A percentile compares a stretch with the other conserved stretches of the same genome.
Conservation (phyloP, 2,329 filamentous ascomycete species). For the Dryadomyces sulphureus region DNA sequence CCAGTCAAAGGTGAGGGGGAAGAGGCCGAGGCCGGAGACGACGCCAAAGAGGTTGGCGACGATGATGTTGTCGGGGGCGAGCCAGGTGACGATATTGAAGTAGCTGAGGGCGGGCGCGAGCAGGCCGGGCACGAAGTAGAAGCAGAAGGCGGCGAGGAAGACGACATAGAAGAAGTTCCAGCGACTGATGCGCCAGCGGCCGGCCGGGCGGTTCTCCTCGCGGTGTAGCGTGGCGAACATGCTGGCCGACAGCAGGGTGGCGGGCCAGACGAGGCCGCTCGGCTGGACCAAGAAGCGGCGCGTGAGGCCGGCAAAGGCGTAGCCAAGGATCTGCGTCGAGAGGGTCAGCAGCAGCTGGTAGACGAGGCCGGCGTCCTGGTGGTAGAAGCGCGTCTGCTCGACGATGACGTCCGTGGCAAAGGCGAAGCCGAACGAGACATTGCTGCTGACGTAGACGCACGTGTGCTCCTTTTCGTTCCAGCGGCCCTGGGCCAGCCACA, state of each 20-base stretch:
- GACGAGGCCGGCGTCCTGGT: constrained; percentile 58
- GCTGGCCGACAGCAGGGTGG: constrained; percentile 72
- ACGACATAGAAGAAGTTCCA: constrained; percentile 74
- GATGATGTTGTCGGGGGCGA: constrained; percentile 73
- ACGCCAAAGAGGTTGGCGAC: constrained; percentile 78
- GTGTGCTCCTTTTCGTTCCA: constrained; percentile 88
- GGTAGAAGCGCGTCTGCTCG: constrained; percentile 79
- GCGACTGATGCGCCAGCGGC: constrained; percentile 69
- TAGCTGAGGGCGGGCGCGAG: constrained; percentile 75
- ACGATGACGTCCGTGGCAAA: constrained; percentile 85
- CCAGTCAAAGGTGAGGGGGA: constrained; percentile 85
- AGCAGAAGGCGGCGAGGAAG: constrained; percentile 55
- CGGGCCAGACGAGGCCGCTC: constrained; percentile 84
- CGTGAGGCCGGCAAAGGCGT: constrained; percentile 72
- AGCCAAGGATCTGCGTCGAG: constrained; percentile 75
- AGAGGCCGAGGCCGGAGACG: constrained; percentile 67
- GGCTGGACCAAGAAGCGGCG: constrained; percentile 71
- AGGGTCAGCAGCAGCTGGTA: constrained; percentile 76
- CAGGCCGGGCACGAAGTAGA: constrained; percentile 75
- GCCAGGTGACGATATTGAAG: constrained; percentile 82
- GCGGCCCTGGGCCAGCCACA: constrained; percentile 64
- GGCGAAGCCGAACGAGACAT: constrained; percentile 78
- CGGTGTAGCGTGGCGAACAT: constrained; percentile 83
- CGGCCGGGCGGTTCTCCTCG: constrained; percentile 65
- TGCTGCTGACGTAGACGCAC: constrained; percentile 80